Evolutionary conservation across 768 basidiomycete species (phyloP).

Genomic region (Russula earlei): DNA sequence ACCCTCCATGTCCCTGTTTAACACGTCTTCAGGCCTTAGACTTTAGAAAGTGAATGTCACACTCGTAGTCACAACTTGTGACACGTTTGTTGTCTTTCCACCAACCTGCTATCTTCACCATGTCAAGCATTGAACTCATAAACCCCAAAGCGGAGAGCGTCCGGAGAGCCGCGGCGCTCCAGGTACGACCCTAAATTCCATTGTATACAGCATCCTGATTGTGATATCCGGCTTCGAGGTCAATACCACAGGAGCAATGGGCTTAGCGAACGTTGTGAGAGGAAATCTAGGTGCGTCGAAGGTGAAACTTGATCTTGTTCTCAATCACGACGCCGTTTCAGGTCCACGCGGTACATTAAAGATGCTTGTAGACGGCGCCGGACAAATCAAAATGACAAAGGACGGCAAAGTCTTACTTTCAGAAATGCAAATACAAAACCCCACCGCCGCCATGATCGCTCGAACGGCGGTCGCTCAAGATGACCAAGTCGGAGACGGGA

Average conservation of each 20-base stretch:
- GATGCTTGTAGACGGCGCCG: slow-evolving; percentile 98
- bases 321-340: slow-evolving; percentile 26
- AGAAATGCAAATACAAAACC: slow-evolving; percentile 99
- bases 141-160: slow-evolving; percentile 96
- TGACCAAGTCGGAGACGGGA: slow-evolving; percentile 98
- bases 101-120: no score
- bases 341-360: slow-evolving; percentile 96
- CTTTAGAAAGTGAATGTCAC: no score
- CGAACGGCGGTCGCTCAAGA: slow-evolving; percentile 98
- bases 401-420: slow-evolving; percentile 97
- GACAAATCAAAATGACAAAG: slow-evolving; percentile 99
- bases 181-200: slow-evolving; percentile 43
- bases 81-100: no score
- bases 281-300: slow-evolving; percentile 74
- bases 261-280: slow-evolving; percentile 94
- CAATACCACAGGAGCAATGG: slow-evolving; percentile 90
- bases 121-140: slow-evolving; percentile 83
- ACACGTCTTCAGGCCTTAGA: no score
- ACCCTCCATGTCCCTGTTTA: no score
- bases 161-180: slow-evolving; percentile 79
- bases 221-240: slow-evolving; percentile 41
- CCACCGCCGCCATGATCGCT: slow-evolving; percentile 98
- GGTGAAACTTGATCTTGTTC: slow-evolving; percentile 4
- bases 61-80: no score
- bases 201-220: slow-evolving; percentile 18